phyloP scores from a whole-genome alignment of 1,139 yeast species.

The Scheffersomyces titani region DNA sequence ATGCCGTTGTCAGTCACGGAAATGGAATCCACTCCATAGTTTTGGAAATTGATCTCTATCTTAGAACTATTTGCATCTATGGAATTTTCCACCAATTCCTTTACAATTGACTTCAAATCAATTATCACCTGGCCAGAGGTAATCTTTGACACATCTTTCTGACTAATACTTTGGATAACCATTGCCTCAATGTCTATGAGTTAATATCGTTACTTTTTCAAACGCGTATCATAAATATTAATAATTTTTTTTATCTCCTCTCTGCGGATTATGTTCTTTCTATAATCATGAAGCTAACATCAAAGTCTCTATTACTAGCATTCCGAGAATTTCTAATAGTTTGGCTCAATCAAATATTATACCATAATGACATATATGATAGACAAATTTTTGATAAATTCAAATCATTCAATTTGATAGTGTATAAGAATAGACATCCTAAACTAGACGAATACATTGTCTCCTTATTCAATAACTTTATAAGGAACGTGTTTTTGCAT shows the following conservation, averaged over 20 bases:
- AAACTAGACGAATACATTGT: conserved; percentile 38
- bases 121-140: conserved; percentile 94
- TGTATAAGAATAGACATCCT: conserved; percentile 46
- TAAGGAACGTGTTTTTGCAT: not conserved
- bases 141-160: conserved; percentile 62
- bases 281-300: conserved; percentile 17
- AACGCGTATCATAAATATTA: not conserved
- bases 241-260: too few relatives aligned
- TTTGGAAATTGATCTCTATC: conserved; percentile 64
- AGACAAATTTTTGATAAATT: conserved; percentile 35
- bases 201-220: not conserved
- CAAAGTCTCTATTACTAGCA: conserved; percentile 29
- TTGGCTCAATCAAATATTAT: conserved; percentile 49
- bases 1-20: conserved; percentile 77
- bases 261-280: not conserved
- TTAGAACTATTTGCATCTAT: conserved; percentile 74
- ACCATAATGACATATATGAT: conserved; percentile 46
- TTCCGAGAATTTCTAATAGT: conserved; percentile 42
- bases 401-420: conserved; percentile 41
- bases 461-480: conserved; percentile 24
- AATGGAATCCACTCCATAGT: conserved; percentile 75
- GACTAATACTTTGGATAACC: conserved; percentile 39
- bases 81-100: conserved; percentile 85
- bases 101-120: conserved; percentile 73
- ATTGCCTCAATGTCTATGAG: conserved; percentile 6